Evolutionary conservation across 78 protist species (phyloP).

Genomic region (Diacronema lutheri): DNA sequence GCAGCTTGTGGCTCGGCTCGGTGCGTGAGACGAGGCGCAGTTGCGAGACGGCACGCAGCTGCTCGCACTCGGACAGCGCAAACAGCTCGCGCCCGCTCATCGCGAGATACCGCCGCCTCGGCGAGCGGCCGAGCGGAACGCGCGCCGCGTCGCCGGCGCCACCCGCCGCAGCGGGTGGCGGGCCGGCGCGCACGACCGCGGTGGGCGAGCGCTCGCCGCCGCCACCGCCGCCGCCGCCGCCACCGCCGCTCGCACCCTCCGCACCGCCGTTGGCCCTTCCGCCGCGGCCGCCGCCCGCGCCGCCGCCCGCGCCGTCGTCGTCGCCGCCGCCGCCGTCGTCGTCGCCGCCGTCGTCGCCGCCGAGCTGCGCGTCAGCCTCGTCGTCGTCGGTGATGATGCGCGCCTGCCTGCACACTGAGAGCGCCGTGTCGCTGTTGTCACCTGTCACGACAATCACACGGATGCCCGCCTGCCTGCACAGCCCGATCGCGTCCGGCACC

Average conservation of each 20-base stretch:
- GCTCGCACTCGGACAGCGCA: not conserved
- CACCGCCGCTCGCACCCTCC: not conserved
- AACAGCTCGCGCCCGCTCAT: not conserved
- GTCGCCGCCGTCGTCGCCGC: not conserved
- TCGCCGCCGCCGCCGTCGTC: conserved; percentile 26
- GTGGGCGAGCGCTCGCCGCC: no score
- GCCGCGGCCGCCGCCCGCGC: conserved; percentile 41
- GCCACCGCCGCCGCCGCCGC: no score
- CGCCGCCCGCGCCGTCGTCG: conserved; percentile 30
- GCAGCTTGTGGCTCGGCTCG: conserved; percentile 7
- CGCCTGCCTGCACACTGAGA: conserved; percentile 39
- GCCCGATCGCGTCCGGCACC: conserved; percentile 49
- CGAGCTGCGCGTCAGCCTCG: no score
- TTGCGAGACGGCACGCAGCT: not conserved
- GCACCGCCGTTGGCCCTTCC: not conserved
- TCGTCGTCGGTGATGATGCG: not conserved
- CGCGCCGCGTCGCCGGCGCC: no score
- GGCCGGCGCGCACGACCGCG: no score
- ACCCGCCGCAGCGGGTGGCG: no score
- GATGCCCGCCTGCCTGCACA: conserved; percentile 70
- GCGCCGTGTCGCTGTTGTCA: conserved; percentile 75
- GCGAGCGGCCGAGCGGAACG: no score
- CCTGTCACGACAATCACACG: conserved; percentile 80
- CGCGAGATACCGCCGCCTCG: not conserved
- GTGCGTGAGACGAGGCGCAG: not conserved